A percentile compares a stretch with the other conserved stretches of the same genome.
These are phyloP conservation scores for Eucalyptus shirleyi DNA, from an alignment of 345 rosid species.

Conservation along the genomic window DNA sequence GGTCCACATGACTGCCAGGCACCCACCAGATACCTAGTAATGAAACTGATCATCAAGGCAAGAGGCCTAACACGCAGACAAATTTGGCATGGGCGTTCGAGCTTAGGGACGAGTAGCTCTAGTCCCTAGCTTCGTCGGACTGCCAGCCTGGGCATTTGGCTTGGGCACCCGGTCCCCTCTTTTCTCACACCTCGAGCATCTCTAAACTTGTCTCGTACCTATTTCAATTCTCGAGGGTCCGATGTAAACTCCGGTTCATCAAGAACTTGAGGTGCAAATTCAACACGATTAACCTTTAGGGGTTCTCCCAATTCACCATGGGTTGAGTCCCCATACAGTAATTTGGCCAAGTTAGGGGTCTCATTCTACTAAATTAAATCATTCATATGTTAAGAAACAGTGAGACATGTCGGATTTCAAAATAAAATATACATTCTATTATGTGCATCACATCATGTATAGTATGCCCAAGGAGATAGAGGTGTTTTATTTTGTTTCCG, in stretches of 20 bases:
- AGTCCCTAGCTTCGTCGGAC: neutral
- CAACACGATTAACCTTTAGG: neutral
- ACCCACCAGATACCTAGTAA: neutral
- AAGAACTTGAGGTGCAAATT: neutral
- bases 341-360: neutral
- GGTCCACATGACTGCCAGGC: neutral
- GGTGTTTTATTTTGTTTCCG: neutral
- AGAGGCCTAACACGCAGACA: neutral
- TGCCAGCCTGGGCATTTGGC: neutral
- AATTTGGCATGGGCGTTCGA: neutral
- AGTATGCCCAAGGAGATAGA: neutral
- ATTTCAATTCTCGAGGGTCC: neutral
- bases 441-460: neutral
- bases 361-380: neutral
- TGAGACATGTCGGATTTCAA: neutral
- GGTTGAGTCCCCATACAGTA: neutral
- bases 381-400: neutral
- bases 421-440: neutral
- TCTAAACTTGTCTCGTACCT: neutral
- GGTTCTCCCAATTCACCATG: neutral
- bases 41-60: neutral
- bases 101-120: neutral
- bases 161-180: neutral
- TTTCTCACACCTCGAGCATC: neutral
- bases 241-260: neutral